Base-by-base conservation (phyloP, 73 alveolate genomes). In the Breviolum minutum region DNA sequence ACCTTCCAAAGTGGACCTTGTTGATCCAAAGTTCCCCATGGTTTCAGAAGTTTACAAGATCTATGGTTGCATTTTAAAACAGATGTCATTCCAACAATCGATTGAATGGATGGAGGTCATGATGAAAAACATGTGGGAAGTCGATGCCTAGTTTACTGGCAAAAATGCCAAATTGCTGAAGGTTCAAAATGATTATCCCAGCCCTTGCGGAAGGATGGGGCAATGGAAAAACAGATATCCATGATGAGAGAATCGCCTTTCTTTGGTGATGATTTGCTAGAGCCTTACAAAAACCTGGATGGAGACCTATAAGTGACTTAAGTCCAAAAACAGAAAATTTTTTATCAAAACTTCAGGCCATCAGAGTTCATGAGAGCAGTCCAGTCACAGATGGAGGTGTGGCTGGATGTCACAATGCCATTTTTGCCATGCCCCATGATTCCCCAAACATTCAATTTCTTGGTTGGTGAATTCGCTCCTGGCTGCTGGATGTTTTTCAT, bases 191-290 rank as follows among this genome's bases (percentile, higher is more conserved):
- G 27, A 14, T 24, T 9, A 30, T n/a, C 60, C 54, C 54, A 40
- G 54, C 54, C 3, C 54, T 40, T 40, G 54, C 54, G 54, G 54
- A 70, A 83, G 97, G 97, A 91, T 20, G 97, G 97, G 5, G 87
- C 97, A 5, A 60, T n/a, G 61, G 87, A 71, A 63, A 76, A 77
- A 40, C 97, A 91, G 97, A 30, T 91, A 1, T 62, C 17, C 26
- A 91, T 91, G 97, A 24, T 91, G 48, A 22, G 64, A 29, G 97
- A 91, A 24, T 91, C 88, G 79, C 60, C 97, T 19, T 91, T 91
- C 63, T 71, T 91, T 81, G 85, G 85, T 63, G 97, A 91, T 22
- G 97, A 91, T 0, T 17, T 91, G 97, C 74, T 63, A 2, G 29
- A 5, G 76, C 88, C 97, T 60, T 63, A 73, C 54, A 40, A 20